A percentile compares a stretch with the other conserved stretches of the same genome.
phyloP scores from a whole-genome alignment of 2,329 filamentous ascomycete species.

The Phyllosticta citriasiana region DNA sequence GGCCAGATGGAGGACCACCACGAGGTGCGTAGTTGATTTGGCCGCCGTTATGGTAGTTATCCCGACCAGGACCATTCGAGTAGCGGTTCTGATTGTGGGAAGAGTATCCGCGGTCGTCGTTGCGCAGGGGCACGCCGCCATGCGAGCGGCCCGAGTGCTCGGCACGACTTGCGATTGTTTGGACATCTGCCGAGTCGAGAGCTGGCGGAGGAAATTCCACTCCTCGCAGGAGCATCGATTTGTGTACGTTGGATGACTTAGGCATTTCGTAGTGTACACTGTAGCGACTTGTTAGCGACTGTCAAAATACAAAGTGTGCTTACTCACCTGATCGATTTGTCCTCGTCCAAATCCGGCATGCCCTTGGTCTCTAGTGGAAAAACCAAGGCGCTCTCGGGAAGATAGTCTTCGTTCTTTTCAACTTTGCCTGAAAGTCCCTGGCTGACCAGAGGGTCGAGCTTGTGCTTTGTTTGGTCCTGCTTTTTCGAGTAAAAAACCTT shows the following conservation, averaged over 20 bases:
- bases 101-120: slow-evolving; percentile 33
- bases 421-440: slow-evolving; percentile 72
- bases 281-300: slow-evolving; percentile 21
- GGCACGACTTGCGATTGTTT: slow-evolving; percentile 57
- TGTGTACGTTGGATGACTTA: slow-evolving; percentile 61
- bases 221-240: slow-evolving; percentile 87
- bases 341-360: slow-evolving; percentile 71
- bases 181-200: slow-evolving; percentile 66
- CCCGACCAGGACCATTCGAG: slow-evolving; percentile 15
- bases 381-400: slow-evolving; percentile 70
- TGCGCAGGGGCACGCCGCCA: slow-evolving; percentile 55
- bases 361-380: slow-evolving; percentile 65
- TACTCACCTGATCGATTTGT: slow-evolving; percentile 72
- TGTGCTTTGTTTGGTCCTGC: slow-evolving; percentile 54
- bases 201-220: slow-evolving; percentile 62
- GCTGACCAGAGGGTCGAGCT: slow-evolving; percentile 64
- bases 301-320: background rate
- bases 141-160: slow-evolving; percentile 57
- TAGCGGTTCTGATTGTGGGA: slow-evolving; percentile 11
- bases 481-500: slow-evolving; percentile 89
- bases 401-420: slow-evolving; percentile 71
- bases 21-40: slow-evolving; percentile 12
- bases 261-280: slow-evolving; percentile 86
- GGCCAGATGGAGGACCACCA: background rate
- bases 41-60: slow-evolving; percentile 17